Base-by-base conservation (phyloP, 2,329 filamentous ascomycete genomes). In the Sporothrix luriei region DNA sequence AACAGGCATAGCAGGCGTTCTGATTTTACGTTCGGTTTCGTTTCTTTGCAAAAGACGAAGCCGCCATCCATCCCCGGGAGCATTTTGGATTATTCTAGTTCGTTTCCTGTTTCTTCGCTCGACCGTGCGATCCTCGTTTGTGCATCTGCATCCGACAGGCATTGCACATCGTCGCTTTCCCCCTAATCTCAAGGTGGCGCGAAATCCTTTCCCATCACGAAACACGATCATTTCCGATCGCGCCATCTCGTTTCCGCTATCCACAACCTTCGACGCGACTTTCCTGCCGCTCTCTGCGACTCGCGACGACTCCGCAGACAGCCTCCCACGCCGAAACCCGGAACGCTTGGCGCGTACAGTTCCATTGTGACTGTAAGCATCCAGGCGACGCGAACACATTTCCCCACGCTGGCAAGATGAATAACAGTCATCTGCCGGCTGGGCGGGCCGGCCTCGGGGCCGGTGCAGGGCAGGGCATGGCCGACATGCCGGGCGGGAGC, bases 381-480 rank as follows among this genome's bases (percentile, higher is more conserved):
- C 75, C 75, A 75, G 75, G 75, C 74, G 75, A 73, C 72, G 40
- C 55, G 13, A 40, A 72, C 71, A 71, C 71, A 72, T 71, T 75
- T 79, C 86, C 85, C 84, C 84, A 87, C 82, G 86, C 86, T 87
- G 88, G 87, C 87, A 91, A 85, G 89, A 92, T 92, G 90, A 90
- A 88, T 83, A 84, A 84, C 81, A 85, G 84, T 85, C 88, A 90
- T 90, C 88, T 90, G 88, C 88, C 89, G 87, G 88, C 88, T 87
- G 90, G 90, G 85, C 72, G 72, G 49, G 68, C 88, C 89, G 81
- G 84, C 84, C 79, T 84, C 87, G 82, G 84, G 82, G 76, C 61
- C 33, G 55, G 62, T 3, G 57, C 55, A 26, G 70, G 66, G 82
- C 81, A 77, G 16, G 68, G 65, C 49, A 49, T 59, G 46, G 51